Conservation (phyloP, 2,329 filamentous ascomycete genomes). For the Cladosporium cucumerinum region DNA sequence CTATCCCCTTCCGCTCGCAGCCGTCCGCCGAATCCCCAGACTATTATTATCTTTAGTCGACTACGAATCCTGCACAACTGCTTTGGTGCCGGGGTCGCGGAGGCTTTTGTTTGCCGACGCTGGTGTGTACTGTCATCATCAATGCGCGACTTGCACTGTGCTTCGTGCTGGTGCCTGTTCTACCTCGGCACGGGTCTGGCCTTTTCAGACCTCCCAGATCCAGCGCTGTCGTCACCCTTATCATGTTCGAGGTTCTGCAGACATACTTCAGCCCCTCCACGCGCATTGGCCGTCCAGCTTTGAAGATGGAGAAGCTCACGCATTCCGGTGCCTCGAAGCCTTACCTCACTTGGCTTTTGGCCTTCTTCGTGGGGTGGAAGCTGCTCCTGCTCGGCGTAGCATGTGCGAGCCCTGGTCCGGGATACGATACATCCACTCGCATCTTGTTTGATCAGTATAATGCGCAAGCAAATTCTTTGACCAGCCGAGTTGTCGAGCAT, state of each 20-base stretch:
- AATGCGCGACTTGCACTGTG: neutral
- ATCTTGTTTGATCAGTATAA: slow-evolving; percentile 42
- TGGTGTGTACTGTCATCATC: neutral
- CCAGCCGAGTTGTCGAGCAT: slow-evolving; percentile 27
- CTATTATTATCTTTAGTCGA: neutral
- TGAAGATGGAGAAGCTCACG: neutral
- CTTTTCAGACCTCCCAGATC: no score
- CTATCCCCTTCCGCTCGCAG: no score
- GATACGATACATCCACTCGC: slow-evolving; percentile 76
- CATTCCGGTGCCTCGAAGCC: neutral
- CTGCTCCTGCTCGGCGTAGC: slow-evolving; percentile 61
- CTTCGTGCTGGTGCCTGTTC: neutral
- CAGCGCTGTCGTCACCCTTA: neutral
- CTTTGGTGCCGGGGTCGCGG: neutral
- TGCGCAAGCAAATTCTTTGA: slow-evolving; percentile 19
- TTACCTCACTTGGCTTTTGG: slow-evolving; percentile 19
- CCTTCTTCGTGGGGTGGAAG: slow-evolving; percentile 63
- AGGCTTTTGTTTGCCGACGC: neutral
- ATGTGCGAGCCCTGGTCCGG: slow-evolving; percentile 53
- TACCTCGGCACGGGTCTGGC: neutral
- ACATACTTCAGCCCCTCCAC: slow-evolving; percentile 7
- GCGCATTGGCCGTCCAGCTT: slow-evolving; percentile 14
- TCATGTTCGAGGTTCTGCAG: slow-evolving; percentile 13
- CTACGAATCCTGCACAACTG: neutral
- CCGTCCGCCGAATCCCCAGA: neutral